These are phyloP conservation scores for Macaranga tanarius DNA, from an alignment of 441 rosid species.

Conservation along the genomic window DNA sequence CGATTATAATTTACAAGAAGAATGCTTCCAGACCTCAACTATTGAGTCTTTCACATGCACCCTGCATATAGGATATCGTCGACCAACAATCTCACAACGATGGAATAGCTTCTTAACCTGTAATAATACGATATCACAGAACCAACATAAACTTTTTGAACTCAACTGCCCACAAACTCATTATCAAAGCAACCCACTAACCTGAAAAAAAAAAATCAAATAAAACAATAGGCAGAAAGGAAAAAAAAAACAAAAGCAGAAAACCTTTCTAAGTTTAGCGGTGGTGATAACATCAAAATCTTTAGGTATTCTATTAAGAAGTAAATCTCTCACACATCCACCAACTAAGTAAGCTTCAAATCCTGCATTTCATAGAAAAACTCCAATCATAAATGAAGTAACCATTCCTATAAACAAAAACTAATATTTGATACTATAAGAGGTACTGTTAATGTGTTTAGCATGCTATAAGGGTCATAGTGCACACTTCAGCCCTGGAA, in stretches of 20 bases:
- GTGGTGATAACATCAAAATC: slow-evolving; percentile 96
- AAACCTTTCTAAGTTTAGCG: slow-evolving; percentile 75
- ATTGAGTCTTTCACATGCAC: slow-evolving; percentile 56
- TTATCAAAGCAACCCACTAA: neutral
- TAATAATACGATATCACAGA: slow-evolving; percentile 19
- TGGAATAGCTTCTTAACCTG: slow-evolving; percentile 58
- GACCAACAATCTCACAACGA: slow-evolving; percentile 59
- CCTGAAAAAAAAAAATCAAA: slow-evolving; percentile 2
- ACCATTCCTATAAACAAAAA: neutral
- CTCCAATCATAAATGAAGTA: neutral
- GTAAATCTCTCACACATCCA: slow-evolving; percentile 93
- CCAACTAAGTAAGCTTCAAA: slow-evolving; percentile 87
- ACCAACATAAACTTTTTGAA: slow-evolving; percentile 10
- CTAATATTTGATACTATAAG: neutral
- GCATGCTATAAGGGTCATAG: neutral
- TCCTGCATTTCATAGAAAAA: slow-evolving; percentile 42
- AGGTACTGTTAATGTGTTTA: neutral
- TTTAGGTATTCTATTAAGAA: slow-evolving; percentile 73
- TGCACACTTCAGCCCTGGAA: slow-evolving; percentile 2
- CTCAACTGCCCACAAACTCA: neutral
- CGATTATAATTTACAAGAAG: slow-evolving; percentile 15
- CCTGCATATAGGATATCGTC: slow-evolving; percentile 77
- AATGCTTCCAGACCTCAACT: slow-evolving; percentile 61
- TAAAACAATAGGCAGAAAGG: neutral
- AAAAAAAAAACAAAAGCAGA: neutral